phyloP scores from a whole-genome alignment of 2,329 filamentous ascomycete species.

The Botrytis hyacinthi region DNA sequence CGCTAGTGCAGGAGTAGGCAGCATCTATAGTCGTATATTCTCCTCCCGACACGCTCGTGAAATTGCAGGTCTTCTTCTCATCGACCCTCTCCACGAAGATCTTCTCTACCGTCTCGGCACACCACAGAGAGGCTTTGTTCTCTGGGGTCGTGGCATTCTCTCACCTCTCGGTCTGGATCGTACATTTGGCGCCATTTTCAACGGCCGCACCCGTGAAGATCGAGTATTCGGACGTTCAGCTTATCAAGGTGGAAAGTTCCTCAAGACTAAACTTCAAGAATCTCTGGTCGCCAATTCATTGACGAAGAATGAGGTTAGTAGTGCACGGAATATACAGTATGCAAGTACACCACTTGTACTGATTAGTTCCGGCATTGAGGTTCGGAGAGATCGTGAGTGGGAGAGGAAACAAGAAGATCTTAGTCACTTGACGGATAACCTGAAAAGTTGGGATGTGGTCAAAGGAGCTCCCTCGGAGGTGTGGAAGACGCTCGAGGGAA shows the following conservation, averaged over 20 bases:
- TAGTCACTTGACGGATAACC: conserved; percentile 73
- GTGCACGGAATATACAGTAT: conserved; percentile 75
- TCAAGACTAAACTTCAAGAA: conserved; percentile 92
- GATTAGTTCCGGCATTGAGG: conserved; percentile 75
- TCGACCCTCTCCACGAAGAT: conserved; percentile 89
- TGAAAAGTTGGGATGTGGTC: conserved; percentile 84
- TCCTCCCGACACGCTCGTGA: conserved; percentile 75
- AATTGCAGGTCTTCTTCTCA: conserved; percentile 75
- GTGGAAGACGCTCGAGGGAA: conserved; percentile 73
- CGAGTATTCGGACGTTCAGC: conserved; percentile 79
- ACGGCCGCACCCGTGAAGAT: conserved; percentile 75
- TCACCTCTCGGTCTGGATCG: conserved; percentile 85
- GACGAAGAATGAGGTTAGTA: conserved; percentile 76
- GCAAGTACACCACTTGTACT: conserved; percentile 73
- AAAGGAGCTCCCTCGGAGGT: conserved; percentile 81
- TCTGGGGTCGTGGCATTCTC: conserved; percentile 83
- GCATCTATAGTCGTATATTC: conserved; percentile 88
- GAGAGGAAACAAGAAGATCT: conserved; percentile 81
- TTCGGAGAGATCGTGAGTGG: conserved; percentile 69
- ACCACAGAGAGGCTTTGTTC: conserved; percentile 71
- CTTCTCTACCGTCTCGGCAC: conserved; percentile 66
- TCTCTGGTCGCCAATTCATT: conserved; percentile 82
- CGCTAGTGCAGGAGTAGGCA: conserved; percentile 81
- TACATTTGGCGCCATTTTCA: conserved; percentile 76
- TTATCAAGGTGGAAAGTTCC: conserved; percentile 76